Evolutionary conservation across 2,329 filamentous ascomycete genomes (phyloP), one percentile per base, ranked within the genome.

Genomic region (Aspergillus fumigatiaffinis): DNA sequence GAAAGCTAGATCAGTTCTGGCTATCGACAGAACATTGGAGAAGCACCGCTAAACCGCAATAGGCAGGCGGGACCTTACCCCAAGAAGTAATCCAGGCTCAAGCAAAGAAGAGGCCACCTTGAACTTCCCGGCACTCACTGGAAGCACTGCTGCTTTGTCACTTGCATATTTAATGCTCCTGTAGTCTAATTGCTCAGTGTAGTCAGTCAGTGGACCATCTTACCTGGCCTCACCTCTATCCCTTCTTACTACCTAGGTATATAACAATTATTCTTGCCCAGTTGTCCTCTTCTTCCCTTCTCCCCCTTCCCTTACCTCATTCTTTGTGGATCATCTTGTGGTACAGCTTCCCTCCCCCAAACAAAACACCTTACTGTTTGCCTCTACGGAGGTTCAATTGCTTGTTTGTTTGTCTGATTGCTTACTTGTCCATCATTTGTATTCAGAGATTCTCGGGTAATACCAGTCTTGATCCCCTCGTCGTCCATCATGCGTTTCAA

Each of bases 401-500:
- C 51, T 62, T 53, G 57, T 55, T 59, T 53, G 51, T 50, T 58
- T 29, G 10, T 12, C 28, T 57, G 51, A 51, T 60, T 63, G 58
- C 52, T 60, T 63, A 50, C 56, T 61, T 61, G 51, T 61, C 63
- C 60, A 44, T 55, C 57, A 46, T 61, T 50, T 50, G 29, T 29
- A 42, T 51, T 49, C 25, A 44, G 44, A 35, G 35, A 29, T 57
- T 32, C 20, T 44, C 32, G 21, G 41, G 41, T 54, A 53, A 38
- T n/a, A 20, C 25, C 21, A 26, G 9, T 51, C 29, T 50, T 44
- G 23, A 50, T 21, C 41, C 32, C 44, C 12, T 41, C 35, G 49
- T 57, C 51, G 53, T 62, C 71, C 82, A 87, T 72, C 73, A 95
- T 96, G 91, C 91, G 89, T 86, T 86, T 96, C 79, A 88, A 89